A percentile compares a stretch with the other conserved stretches of the same genome.
Evolutionary conservation across 306 rosid genomes (phyloP).

Genomic region (Adenanthera pavonina): DNA sequence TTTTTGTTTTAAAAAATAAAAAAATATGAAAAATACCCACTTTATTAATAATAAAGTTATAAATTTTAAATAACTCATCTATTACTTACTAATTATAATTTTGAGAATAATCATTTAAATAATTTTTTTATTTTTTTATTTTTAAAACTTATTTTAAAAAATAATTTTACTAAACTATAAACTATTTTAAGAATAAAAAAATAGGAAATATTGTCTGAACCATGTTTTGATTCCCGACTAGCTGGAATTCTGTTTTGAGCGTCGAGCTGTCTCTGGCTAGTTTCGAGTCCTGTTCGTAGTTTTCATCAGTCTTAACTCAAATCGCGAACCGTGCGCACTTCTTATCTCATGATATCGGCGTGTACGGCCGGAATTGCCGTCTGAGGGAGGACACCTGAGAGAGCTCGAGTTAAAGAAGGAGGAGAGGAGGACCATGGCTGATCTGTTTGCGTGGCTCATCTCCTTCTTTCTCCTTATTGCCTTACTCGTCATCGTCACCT

Average conservation of each 20-base stretch:
- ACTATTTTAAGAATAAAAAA: too few species aligned
- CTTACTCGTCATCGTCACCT: conserved; percentile 75
- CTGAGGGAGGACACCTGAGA: not conserved
- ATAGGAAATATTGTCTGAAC: too few species aligned
- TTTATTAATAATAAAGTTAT: too few species aligned
- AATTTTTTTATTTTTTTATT: too few species aligned
- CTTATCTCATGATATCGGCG: conserved; percentile 15
- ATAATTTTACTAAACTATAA: too few species aligned
- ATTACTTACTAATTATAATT: too few species aligned
- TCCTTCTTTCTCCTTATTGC: conserved; percentile 86
- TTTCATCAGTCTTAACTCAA: not conserved
- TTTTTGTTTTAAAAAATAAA: too few species aligned
- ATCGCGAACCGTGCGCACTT: not conserved
- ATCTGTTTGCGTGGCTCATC: conserved; percentile 78
- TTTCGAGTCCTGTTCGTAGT: conserved; percentile 8
- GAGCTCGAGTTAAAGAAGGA: not conserved
- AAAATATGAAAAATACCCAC: too few species aligned
- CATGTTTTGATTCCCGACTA: too few species aligned
- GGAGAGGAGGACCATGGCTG: conserved; percentile 63
- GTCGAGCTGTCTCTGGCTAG: not conserved
- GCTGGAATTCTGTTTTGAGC: not conserved
- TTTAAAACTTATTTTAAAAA: too few species aligned
- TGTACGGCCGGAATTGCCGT: conserved; percentile 16
- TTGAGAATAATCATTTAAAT: too few species aligned
- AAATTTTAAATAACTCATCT: too few species aligned